Percentiles rank a stretch among this genome's conserved stretches.
These are phyloP conservation scores for Collariella sp. DNA, from an alignment of 495 filamentous ascomycete species.

Conservation along the genomic window DNA sequence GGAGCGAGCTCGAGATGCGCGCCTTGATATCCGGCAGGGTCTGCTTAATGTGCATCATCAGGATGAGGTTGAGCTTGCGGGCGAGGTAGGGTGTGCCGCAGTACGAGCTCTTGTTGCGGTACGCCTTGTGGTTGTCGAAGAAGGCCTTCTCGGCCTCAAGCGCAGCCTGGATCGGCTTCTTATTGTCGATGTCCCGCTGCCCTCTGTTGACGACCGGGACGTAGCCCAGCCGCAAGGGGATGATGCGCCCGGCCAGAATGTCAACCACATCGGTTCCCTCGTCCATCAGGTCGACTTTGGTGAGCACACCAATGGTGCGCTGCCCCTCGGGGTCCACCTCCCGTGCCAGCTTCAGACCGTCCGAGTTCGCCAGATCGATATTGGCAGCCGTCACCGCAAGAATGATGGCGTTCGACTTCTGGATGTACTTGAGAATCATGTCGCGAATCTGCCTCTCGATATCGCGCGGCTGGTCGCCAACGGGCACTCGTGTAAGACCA, in stretches of 20 bases:
- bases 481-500: conserved; percentile 94
- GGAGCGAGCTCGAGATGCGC: conserved; percentile 81
- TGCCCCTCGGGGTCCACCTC: conserved; percentile 98
- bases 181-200: conserved; percentile 98
- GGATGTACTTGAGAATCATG: conserved; percentile 98
- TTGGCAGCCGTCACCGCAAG: conserved; percentile 94
- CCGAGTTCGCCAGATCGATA: conserved; percentile 96
- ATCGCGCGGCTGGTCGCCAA: conserved; percentile 96
- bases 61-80: conserved; percentile 92
- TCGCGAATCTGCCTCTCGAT: conserved; percentile 96
- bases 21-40: conserved; percentile 97
- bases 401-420: conserved; percentile 96
- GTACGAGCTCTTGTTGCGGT: conserved; percentile 96
- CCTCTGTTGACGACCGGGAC: conserved; percentile 98
- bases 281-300: conserved; percentile 99
- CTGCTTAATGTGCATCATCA: conserved; percentile 99
- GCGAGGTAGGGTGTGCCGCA: conserved; percentile 97
- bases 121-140: conserved; percentile 98
- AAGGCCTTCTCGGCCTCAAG: conserved; percentile 94
- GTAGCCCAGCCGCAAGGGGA: conserved; percentile 90
- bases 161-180: conserved; percentile 83
- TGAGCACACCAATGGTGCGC: conserved; percentile 96
- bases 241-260: conserved; percentile 96
- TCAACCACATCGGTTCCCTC: conserved; percentile 98
- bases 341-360: conserved; percentile 90